Base-by-base conservation (phyloP, 305 asterid species). In the Fraxinus latifolia region DNA sequence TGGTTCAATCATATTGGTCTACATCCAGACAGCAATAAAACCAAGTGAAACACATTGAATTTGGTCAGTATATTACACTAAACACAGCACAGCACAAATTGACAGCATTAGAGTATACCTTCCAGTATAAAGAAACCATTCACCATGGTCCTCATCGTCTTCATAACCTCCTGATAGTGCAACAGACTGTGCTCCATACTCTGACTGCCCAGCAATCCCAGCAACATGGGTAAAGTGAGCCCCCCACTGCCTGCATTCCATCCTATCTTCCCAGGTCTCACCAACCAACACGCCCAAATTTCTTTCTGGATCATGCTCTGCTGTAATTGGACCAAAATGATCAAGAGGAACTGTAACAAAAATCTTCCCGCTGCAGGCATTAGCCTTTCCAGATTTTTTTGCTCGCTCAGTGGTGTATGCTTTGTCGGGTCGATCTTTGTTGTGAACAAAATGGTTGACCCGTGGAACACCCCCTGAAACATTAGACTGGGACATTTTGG, bases 231-330 rank as follows among this genome's bases (percentile, higher is more conserved):
- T 93, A 78, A 95, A 92, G 87, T 95, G 99, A 55, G 94, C 97
- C 9, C 99, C 98, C 99, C 99, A 95, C 84, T 95, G 98, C 89
- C 99, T 90, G 82, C 97, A 93, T 78, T 92, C 97, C 92, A 93
- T 90, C 82, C 98, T 85, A 86, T 93, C 96, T 83, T 88, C 97
- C 98, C 98, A 95, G 21, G 88, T 87, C 81, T 95, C 98, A n/a
- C 99, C 99, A 76, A 95, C 99, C 88, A 91, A 15, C 14, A 95
- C 94, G 19, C 99, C 99, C 81, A 15, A 81, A 0, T 87, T 91
- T 77, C 97, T 84, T 29, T 75, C 85, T 2, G 99, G 99, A 81
- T 95, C 99, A 84, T 91, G 82, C 79, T 91, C 97, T 0, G 91
- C 91, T 4, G 91, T 86, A 39, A 95, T 95, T 79, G 99, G 98